Evolutionary conservation across 2,329 filamentous ascomycete species (phyloP).

Genomic region (Clarireedia monteithiana): DNA sequence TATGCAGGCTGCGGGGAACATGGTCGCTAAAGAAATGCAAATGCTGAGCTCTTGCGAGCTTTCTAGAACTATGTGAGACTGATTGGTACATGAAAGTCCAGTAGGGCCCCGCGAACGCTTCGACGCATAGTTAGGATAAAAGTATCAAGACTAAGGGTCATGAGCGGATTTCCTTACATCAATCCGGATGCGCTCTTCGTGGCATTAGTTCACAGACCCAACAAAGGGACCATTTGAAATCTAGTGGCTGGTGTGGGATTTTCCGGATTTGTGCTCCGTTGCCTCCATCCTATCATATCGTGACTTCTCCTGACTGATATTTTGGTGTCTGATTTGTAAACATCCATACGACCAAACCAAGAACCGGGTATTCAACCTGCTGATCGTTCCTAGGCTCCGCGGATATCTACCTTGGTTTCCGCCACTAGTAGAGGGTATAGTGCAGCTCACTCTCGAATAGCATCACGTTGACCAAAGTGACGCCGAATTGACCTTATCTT

Average conservation of each 20-base stretch:
- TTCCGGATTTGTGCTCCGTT: not conserved
- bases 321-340: too few species aligned
- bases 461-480: not conserved
- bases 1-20: not conserved
- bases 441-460: not conserved
- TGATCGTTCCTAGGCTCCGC: not conserved
- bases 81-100: not conserved
- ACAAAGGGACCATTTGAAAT: too few species aligned
- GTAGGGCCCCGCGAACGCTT: not conserved
- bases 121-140: not conserved
- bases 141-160: not conserved
- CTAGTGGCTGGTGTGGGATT: not conserved
- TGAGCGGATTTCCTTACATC: not conserved
- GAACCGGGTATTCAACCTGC: not conserved
- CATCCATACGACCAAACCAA: not conserved
- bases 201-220: too few species aligned
- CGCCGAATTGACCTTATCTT: not conserved
- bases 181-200: too few species aligned
- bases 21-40: not conserved
- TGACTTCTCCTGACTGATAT: too few species aligned
- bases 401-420: slow-evolving; percentile 3
- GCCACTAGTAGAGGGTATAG: not conserved
- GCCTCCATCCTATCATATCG: not conserved
- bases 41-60: not conserved
- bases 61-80: not conserved